Conservation (phyloP, 257 asterid species). For the Nicotiana attenuata region DNA sequence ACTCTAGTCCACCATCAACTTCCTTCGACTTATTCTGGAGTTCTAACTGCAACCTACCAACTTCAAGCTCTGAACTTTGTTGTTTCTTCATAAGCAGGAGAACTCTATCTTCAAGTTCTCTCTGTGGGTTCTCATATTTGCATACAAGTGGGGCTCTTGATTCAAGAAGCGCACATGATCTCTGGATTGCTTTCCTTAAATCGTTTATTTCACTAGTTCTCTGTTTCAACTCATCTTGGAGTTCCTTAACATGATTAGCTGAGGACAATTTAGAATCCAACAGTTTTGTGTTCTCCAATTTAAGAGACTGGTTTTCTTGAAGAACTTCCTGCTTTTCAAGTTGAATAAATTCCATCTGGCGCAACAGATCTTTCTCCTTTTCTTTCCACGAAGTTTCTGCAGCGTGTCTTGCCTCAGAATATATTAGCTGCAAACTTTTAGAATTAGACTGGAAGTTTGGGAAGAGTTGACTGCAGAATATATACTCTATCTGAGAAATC, state of each 20-base stretch:
- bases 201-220: slow-evolving; percentile 38
- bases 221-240: slow-evolving; percentile 46
- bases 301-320: slow-evolving; percentile 49
- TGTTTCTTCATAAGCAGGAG: slow-evolving; percentile 35
- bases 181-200: slow-evolving; percentile 24
- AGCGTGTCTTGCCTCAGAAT: slow-evolving; percentile 57
- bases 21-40: slow-evolving; percentile 51
- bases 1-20: slow-evolving; percentile 48
- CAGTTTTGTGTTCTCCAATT: slow-evolving; percentile 42
- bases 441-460: slow-evolving; percentile 49
- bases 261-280: slow-evolving; percentile 35
- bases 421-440: slow-evolving; percentile 45
- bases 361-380: slow-evolving; percentile 49
- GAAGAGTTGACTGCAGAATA: slow-evolving; percentile 74
- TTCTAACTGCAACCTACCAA: slow-evolving; percentile 39
- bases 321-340: slow-evolving; percentile 46
- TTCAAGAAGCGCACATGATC: slow-evolving; percentile 31
- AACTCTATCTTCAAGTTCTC: slow-evolving; percentile 43
- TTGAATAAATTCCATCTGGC: slow-evolving; percentile 51
- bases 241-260: slow-evolving; percentile 28
- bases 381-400: slow-evolving; percentile 64
- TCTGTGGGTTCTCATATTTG: slow-evolving; percentile 28
- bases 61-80: slow-evolving; percentile 42
- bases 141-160: slow-evolving; percentile 28
- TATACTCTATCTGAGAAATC: slow-evolving; percentile 80